Percentiles rank a stretch among this genome's conserved stretches.
Conservation (phyloP, 257 asterid species). For the Solanum lycopersicoides region DNA sequence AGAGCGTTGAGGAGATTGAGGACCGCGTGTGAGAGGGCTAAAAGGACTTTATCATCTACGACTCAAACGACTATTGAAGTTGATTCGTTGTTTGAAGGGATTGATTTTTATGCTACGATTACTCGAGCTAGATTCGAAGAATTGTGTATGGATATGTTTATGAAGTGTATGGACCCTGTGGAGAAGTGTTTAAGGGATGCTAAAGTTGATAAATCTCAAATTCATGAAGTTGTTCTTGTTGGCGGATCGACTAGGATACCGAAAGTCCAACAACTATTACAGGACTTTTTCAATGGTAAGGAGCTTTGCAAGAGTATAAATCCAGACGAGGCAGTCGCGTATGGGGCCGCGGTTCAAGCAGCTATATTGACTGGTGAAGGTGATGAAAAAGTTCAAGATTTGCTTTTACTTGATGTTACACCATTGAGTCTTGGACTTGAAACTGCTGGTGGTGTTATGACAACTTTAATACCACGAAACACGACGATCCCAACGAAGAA, state of each 20-base stretch:
- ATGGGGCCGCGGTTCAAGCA: constrained; percentile 45
- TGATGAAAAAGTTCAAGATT: constrained; percentile 36
- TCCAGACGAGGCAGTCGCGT: constrained; percentile 49
- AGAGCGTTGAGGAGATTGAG: constrained; percentile 33
- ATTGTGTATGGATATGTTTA: constrained; percentile 43
- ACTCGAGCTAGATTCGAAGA: constrained; percentile 58
- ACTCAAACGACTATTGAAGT: constrained; percentile 46
- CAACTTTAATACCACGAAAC: constrained; percentile 35
- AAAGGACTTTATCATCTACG: constrained; percentile 34
- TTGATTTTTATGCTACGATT: constrained; percentile 37
- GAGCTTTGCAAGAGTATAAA: constrained; percentile 43
- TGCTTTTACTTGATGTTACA: constrained; percentile 39
- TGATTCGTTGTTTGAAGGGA: constrained; percentile 43
- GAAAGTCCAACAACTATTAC: constrained; percentile 42
- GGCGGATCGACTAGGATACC: constrained; percentile 56
- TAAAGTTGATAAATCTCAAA: constrained; percentile 28
- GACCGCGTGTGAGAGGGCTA: constrained; percentile 45
- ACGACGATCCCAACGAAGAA: constrained; percentile 46
- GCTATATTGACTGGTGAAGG: constrained; percentile 44
- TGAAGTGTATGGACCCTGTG: constrained; percentile 57
- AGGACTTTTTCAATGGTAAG: constrained; percentile 46
- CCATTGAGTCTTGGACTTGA: constrained; percentile 43
- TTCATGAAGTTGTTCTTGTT: constrained; percentile 46
- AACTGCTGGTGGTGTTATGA: constrained; percentile 55
- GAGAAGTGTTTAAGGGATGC: constrained; percentile 50